Conservation (phyloP, 768 basidiomycete species). For the Rhodotorula diobovata region DNA sequence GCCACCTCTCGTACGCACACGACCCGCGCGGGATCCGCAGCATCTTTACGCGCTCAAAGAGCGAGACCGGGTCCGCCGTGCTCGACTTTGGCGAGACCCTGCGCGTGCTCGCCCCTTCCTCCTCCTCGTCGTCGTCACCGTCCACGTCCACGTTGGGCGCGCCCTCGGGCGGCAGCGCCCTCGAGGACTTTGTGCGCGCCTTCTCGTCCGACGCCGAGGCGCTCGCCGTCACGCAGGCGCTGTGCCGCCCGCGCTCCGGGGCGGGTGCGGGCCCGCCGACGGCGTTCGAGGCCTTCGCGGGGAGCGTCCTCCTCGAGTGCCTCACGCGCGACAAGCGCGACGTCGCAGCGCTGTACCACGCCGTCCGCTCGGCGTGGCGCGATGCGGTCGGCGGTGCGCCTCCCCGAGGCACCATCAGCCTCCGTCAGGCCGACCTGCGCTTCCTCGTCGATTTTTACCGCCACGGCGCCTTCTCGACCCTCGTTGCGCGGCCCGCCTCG, state of each 20-base stretch:
- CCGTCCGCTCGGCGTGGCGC: constrained; percentile 2
- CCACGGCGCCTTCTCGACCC: constrained; percentile 4
- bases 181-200: constrained; percentile 78
- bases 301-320: constrained; percentile 60
- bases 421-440: constrained; percentile 14
- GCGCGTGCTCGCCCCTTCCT: constrained; percentile 11
- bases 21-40: constrained; percentile 91
- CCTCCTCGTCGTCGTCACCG: constrained; percentile 45
- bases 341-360: constrained; percentile 18
- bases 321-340: constrained; percentile 75
- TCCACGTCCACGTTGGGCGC: constrained; percentile 46
- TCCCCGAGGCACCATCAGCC: too few relatives aligned
- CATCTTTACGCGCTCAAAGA: constrained; percentile 80
- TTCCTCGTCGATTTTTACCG: constrained; percentile 34
- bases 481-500: constrained; percentile 1
- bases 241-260: constrained; percentile 44
- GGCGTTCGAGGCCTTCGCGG: constrained; percentile 39
- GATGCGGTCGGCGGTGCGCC: too few relatives aligned
- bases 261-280: constrained; percentile 1
- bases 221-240: constrained; percentile 61
- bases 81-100: constrained; percentile 77
- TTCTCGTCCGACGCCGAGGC: constrained; percentile 56
- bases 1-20: constrained; percentile 86
- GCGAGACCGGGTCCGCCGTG: constrained; percentile 75
- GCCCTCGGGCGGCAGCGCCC: constrained; percentile 51